Evolutionary conservation across 2,329 filamentous ascomycete genomes (phyloP), one percentile per base, ranked within the genome.

Genomic region (Myriosclerotinia scirpicola): DNA sequence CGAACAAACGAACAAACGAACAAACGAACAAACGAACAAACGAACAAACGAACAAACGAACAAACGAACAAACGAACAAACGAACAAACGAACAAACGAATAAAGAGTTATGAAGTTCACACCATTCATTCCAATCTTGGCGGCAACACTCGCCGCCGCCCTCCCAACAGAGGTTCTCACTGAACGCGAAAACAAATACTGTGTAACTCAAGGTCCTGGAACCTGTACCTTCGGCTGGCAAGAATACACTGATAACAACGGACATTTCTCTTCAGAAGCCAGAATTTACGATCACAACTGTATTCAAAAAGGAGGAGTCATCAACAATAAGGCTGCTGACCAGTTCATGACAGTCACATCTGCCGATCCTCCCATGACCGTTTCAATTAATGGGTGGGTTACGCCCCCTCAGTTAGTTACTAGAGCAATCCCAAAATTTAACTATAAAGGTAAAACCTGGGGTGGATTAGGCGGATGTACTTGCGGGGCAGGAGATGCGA

Each of bases 301-400:
- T 14, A 54, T 64, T n/a, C 42, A 60, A 36, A 60, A 48, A 7
- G 81, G 80, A 66, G 81, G 81, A 26, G 5, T 17, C 11, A 36
- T 34, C 12, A 54, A 54, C 8, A 1, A 11, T 2, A 17, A 36
- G 4, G 12, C 36, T n/a, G 38, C 38, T n/a, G 38, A 34, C 8
- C 5, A 34, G 17, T 55, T n/a, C 26, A 34, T 64, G 26, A 64
- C 61, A 34, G 38, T 55, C 5, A 64, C 15, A 36, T 55, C 61
- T 46, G 26, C 17, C 11, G 7, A 64, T 0, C 38, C 61, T 40
- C 36, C 36, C 8, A 64, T 64, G 50, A n/a, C 11, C 22, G 38
- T 64, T 20, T 64, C 50, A 12, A 64, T 64, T 2, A 64, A 64
- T 1, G 26, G 61, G 17, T 64, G 50, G 61, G 48, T 8, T 22